A percentile compares a stretch with the other conserved stretches of the same genome.
These are phyloP conservation scores for Solanum chmielewskii DNA, from an alignment of 257 asterid genomes.

Conservation along the genomic window DNA sequence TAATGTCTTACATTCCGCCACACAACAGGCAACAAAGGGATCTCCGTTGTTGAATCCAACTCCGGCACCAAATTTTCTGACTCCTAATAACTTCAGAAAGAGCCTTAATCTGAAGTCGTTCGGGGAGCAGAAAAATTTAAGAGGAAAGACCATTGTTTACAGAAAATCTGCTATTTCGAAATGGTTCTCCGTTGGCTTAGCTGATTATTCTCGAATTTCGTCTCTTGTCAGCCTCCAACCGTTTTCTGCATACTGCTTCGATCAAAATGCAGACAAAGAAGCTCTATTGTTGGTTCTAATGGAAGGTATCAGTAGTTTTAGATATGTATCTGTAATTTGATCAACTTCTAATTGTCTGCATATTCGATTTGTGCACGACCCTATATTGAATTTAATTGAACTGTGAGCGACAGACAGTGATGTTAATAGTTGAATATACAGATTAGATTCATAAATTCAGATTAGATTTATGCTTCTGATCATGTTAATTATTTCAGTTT, in stretches of 20 bases:
- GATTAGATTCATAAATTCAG: too few relatives aligned
- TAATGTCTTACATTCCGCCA: too few relatives aligned
- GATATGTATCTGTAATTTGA: too few relatives aligned
- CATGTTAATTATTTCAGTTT: too few relatives aligned
- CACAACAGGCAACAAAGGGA: neutral
- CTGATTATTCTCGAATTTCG: neutral
- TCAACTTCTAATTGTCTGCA: too few relatives aligned
- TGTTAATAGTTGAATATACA: too few relatives aligned
- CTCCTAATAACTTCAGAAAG: neutral
- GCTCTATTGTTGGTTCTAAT: constrained; percentile 16
- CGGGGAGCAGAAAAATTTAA: neutral
- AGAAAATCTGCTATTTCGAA: neutral
- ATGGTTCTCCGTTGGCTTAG: constrained; percentile 38
- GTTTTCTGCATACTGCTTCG: constrained; percentile 1
- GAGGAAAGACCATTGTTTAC: constrained; percentile 1
- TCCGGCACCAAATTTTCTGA: neutral
- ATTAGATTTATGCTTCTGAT: too few relatives aligned
- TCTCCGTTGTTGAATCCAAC: constrained; percentile 11
- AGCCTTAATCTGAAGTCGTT: neutral
- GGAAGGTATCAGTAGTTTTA: neutral
- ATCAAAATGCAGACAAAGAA: neutral
- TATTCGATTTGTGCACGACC: too few relatives aligned
- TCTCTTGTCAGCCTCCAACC: constrained; percentile 15
- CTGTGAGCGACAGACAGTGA: too few relatives aligned
- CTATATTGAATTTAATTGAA: too few relatives aligned